phyloP scores from a whole-genome alignment of 192 early-diverging fungal species.

The Dissophora globulifera region DNA sequence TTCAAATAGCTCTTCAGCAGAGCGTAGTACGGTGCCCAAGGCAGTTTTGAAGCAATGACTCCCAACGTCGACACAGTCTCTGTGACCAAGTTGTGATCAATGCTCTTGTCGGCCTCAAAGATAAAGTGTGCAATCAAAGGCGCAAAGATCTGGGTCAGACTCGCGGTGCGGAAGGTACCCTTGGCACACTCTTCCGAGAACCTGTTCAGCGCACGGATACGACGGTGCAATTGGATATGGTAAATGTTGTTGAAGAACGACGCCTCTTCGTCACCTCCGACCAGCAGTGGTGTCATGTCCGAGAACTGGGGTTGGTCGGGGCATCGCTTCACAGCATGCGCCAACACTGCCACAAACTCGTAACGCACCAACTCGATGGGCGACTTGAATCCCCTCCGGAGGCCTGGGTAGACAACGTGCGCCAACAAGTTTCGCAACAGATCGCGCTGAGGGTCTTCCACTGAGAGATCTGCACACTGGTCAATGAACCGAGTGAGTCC shows the following conservation, averaged over 20 bases:
- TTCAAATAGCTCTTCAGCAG: slow-evolving; percentile 79
- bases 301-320: slow-evolving; percentile 66
- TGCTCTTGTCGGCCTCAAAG: slow-evolving; percentile 73
- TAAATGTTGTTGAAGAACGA: slow-evolving; percentile 96
- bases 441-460: slow-evolving; percentile 31
- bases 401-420: slow-evolving; percentile 74
- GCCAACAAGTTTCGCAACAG: slow-evolving; percentile 62
- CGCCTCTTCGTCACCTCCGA: slow-evolving; percentile 85
- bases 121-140: slow-evolving; percentile 92
- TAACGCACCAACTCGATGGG: slow-evolving; percentile 67
- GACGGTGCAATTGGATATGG: slow-evolving; percentile 96
- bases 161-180: slow-evolving; percentile 58
- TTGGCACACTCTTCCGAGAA: slow-evolving; percentile 65
- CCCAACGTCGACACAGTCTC: slow-evolving; percentile 85
- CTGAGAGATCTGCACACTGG: slow-evolving; percentile 49
- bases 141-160: slow-evolving; percentile 78
- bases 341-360: slow-evolving; percentile 78
- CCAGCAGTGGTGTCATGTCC: slow-evolving; percentile 73
- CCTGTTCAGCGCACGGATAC: slow-evolving; percentile 82
- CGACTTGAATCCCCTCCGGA: slow-evolving; percentile 74
- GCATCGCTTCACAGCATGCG: slow-evolving; percentile 69
- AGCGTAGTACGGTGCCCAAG: slow-evolving; percentile 88
- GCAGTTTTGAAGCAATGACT: slow-evolving; percentile 71
- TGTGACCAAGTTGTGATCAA: slow-evolving; percentile 82
- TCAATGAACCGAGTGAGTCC: slow-evolving; percentile 80